Evolutionary conservation across 2,329 filamentous ascomycete genomes (phyloP).

Genomic region (Hysterium pulicare): DNA sequence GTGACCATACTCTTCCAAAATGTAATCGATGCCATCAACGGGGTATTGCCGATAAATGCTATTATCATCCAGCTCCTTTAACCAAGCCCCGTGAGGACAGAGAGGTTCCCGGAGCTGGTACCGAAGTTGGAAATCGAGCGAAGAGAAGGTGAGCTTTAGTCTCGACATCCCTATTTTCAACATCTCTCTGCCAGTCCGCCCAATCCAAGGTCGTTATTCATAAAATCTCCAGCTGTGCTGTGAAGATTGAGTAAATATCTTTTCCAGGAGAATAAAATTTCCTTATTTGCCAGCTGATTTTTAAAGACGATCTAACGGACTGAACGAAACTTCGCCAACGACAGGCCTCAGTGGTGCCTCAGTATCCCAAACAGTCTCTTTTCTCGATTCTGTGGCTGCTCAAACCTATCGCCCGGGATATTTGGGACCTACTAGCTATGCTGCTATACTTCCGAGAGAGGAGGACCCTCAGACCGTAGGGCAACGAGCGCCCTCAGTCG

Average conservation of each 20-base stretch:
- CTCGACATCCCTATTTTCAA: not conserved
- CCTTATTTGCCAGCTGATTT: too few species aligned
- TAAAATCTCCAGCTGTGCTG: not conserved
- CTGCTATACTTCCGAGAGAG: constrained; percentile 26
- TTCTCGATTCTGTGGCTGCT: constrained; percentile 31
- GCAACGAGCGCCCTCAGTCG: constrained; percentile 20
- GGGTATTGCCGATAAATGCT: constrained; percentile 30
- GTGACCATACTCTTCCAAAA: constrained; percentile 29
- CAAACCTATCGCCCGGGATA: constrained; percentile 31
- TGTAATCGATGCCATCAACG: constrained; percentile 32
- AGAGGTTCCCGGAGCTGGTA: constrained; percentile 8
- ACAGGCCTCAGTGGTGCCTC: not conserved
- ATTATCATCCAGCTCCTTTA: constrained; percentile 34
- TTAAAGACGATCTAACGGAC: not conserved
- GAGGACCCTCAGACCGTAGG: constrained; percentile 15
- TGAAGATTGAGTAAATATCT: not conserved
- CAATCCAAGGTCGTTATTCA: not conserved
- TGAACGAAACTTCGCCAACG: not conserved
- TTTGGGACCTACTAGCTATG: constrained; percentile 32
- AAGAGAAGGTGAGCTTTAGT: constrained; percentile 25
- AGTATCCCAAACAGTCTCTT: constrained; percentile 5
- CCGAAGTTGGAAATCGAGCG: constrained; percentile 9
- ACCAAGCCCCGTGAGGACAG: constrained; percentile 22
- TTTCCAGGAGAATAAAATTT: too few species aligned
- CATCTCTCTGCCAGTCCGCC: not conserved